phyloP scores from a whole-genome alignment of 176 grass and related monocot species.

The Carex pumila region DNA sequence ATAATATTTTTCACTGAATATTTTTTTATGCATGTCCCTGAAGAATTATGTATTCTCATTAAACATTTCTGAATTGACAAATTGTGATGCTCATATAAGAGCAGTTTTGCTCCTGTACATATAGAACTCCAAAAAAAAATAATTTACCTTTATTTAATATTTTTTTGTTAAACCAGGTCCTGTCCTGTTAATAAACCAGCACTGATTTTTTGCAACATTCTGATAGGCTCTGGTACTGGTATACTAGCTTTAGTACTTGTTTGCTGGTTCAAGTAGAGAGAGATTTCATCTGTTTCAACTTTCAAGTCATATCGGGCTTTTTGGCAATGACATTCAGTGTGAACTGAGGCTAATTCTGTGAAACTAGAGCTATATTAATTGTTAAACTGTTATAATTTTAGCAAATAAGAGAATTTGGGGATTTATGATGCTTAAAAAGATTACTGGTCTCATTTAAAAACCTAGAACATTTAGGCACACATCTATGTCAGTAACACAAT shows the following conservation, averaged over 20 bases:
- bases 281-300: no score
- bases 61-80: background rate
- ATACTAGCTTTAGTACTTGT: background rate
- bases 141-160: background rate
- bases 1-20: background rate
- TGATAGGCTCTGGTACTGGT: background rate
- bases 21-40: background rate
- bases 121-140: background rate
- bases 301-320: background rate
- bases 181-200: background rate
- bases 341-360: background rate
- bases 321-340: no score
- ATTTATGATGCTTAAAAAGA: no score
- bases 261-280: no score
- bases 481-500: background rate
- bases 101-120: background rate
- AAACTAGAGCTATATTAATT: background rate
- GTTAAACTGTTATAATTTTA: background rate
- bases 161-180: background rate
- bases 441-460: no score
- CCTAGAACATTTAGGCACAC: background rate
- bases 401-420: background rate
- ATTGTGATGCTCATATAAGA: background rate
- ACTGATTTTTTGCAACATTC: background rate
- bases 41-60: slow-evolving; percentile 10